phyloP scores from a whole-genome alignment of 768 basidiomycete species.

The Gymnopilus dilepis region DNA sequence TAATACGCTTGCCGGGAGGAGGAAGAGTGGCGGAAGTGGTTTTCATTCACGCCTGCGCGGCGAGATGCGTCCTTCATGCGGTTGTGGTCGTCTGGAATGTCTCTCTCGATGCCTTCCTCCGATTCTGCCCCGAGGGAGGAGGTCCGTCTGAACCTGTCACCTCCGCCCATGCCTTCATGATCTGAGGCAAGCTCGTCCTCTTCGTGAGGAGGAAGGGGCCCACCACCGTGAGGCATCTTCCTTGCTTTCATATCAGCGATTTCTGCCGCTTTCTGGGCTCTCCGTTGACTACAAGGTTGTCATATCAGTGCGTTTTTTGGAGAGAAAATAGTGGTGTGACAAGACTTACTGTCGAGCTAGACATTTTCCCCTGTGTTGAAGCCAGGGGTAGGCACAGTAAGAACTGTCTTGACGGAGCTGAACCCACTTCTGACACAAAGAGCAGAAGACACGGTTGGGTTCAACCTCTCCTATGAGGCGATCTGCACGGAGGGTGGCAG shows the following conservation, averaged over 20 bases:
- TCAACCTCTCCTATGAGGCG: slow-evolving; percentile 70
- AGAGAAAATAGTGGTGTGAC: neutral
- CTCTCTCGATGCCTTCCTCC: slow-evolving; percentile 32
- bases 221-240: slow-evolving; percentile 17
- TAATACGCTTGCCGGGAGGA: slow-evolving; percentile 14
- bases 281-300: slow-evolving; percentile 50
- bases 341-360: slow-evolving; percentile 67
- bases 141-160: neutral
- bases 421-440: slow-evolving; percentile 81
- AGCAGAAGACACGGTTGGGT: slow-evolving; percentile 76
- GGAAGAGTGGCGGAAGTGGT: slow-evolving; percentile 6
- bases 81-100: slow-evolving; percentile 27
- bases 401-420: slow-evolving; percentile 79
- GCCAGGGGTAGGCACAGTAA: slow-evolving; percentile 84
- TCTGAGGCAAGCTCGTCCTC: slow-evolving; percentile 37
- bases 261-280: slow-evolving; percentile 60
- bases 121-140: slow-evolving; percentile 7
- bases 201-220: slow-evolving; percentile 15
- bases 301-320: neutral
- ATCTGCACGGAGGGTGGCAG: slow-evolving; percentile 72
- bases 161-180: slow-evolving; percentile 16
- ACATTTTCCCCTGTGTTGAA: slow-evolving; percentile 80
- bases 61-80: slow-evolving; percentile 23
- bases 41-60: slow-evolving; percentile 21
- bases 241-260: slow-evolving; percentile 50